These are phyloP conservation scores for Suillus sp. DNA, from an alignment of 768 basidiomycete genomes.

Conservation along the genomic window DNA sequence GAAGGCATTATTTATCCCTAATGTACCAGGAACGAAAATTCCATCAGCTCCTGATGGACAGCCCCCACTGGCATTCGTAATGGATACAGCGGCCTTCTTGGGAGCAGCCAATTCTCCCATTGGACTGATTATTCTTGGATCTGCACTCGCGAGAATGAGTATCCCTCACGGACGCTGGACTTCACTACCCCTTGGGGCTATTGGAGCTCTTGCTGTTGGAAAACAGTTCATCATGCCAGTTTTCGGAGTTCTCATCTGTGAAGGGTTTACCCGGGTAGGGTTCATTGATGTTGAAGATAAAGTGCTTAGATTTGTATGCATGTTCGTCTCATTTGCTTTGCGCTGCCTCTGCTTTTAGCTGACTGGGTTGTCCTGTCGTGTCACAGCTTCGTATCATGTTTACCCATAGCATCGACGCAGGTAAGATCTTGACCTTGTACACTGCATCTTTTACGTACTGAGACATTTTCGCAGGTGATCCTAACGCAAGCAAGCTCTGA, in stretches of 20 bases:
- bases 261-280: slow-evolving; percentile 47
- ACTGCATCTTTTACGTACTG: neutral
- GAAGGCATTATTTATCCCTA: slow-evolving; percentile 59
- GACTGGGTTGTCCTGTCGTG: neutral
- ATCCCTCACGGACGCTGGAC: slow-evolving; percentile 49
- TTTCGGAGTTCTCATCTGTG: slow-evolving; percentile 58
- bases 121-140: slow-evolving; percentile 63
- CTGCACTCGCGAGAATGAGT: slow-evolving; percentile 60
- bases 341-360: slow-evolving; percentile 3
- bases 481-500: slow-evolving; percentile 68
- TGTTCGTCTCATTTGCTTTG: slow-evolving; percentile 44
- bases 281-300: slow-evolving; percentile 54
- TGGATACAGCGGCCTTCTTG: slow-evolving; percentile 59
- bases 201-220: slow-evolving; percentile 51
- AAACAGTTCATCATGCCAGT: slow-evolving; percentile 61
- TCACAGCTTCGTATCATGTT: slow-evolving; percentile 56
- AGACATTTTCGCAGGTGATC: slow-evolving; percentile 44
- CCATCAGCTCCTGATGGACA: slow-evolving; percentile 63
- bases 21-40: slow-evolving; percentile 45
- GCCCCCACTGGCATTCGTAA: slow-evolving; percentile 63
- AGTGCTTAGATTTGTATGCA: slow-evolving; percentile 66
- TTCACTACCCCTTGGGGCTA: slow-evolving; percentile 53
- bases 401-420: slow-evolving; percentile 64
- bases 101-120: slow-evolving; percentile 66
- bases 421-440: slow-evolving; percentile 27